These are phyloP conservation scores for Cladosporium velox DNA, from an alignment of 2,329 filamentous ascomycete species.

Conservation along the genomic window DNA sequence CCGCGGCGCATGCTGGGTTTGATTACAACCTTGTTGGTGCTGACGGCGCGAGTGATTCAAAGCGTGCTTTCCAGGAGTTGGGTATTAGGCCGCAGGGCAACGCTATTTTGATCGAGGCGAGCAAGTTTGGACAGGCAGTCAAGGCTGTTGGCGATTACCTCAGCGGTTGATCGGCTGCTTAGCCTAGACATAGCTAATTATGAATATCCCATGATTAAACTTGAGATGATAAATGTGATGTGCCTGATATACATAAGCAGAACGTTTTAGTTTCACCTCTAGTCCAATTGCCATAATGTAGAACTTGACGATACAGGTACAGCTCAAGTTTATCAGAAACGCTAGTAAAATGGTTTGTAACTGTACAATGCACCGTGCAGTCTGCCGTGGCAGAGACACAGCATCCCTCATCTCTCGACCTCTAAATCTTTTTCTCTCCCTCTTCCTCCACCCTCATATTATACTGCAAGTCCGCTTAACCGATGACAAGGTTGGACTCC, in stretches of 20 bases:
- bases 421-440: constrained; percentile 10
- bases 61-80: constrained; percentile 90
- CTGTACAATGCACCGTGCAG: constrained; percentile 22
- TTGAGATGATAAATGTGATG: background rate
- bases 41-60: constrained; percentile 82
- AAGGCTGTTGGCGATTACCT: constrained; percentile 76
- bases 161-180: constrained; percentile 22
- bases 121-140: constrained; percentile 73
- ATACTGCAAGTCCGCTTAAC: constrained; percentile 57
- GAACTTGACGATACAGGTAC: constrained; percentile 22
- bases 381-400: constrained; percentile 20
- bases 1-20: constrained; percentile 68
- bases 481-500: constrained; percentile 85
- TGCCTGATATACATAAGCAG: background rate
- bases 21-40: constrained; percentile 76
- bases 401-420: constrained; percentile 14
- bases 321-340: constrained; percentile 22
- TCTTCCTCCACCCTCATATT: constrained; percentile 10
- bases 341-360: constrained; percentile 22
- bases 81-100: constrained; percentile 83
- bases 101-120: constrained; percentile 81
- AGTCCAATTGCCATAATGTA: background rate
- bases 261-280: background rate
- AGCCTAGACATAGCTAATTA: background rate
- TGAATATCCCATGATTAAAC: background rate